Evolutionary conservation across 73 alveolate species (phyloP).

Genomic region (Tetrahymena elliotti): DNA sequence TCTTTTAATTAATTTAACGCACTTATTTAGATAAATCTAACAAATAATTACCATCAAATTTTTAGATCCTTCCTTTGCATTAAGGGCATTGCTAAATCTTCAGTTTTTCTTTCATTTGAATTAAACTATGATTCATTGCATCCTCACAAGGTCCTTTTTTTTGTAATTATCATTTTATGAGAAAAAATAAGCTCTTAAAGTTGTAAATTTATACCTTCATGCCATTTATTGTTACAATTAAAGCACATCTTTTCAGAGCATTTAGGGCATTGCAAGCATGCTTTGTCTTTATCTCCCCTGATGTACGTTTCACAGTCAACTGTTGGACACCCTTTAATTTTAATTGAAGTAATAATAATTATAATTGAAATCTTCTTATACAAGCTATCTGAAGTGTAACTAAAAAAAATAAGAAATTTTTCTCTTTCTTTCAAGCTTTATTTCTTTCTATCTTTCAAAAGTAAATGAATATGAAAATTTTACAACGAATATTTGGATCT

Average conservation of each 20-base stretch:
- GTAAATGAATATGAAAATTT: background rate
- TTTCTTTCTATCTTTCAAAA: too few relatives aligned
- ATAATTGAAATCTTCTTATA: too few relatives aligned
- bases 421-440: background rate
- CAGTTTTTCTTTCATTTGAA: background rate
- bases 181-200: background rate
- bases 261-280: background rate
- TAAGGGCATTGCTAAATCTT: background rate
- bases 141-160: background rate
- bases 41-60: background rate
- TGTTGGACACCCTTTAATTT: background rate
- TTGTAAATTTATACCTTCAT: background rate
- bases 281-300: background rate
- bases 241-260: background rate
- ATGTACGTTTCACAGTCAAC: background rate
- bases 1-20: background rate
- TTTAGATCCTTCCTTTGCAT: background rate
- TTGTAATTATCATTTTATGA: background rate
- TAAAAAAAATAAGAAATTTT: background rate
- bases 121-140: background rate
- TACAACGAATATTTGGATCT: background rate
- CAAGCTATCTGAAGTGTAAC: background rate
- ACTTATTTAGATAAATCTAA: background rate
- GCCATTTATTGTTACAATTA: background rate
- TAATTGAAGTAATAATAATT: too few relatives aligned